These are phyloP conservation scores for Leccinum rimulosum DNA, from an alignment of 768 basidiomycete species.

Conservation along the genomic window DNA sequence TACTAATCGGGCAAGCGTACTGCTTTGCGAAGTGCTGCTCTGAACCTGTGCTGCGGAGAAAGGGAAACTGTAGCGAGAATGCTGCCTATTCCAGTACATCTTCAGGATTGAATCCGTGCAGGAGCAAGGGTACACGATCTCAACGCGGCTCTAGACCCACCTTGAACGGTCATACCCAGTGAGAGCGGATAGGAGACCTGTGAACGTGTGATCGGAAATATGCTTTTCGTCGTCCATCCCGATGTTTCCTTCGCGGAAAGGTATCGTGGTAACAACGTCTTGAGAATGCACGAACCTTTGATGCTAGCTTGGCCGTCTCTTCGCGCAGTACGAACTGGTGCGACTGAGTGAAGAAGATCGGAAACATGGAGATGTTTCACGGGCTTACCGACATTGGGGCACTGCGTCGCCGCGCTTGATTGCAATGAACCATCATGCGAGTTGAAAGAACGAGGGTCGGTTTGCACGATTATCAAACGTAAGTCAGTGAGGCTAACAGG, in stretches of 20 bases:
- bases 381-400: background rate
- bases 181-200: conserved; percentile 34
- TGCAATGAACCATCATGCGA: background rate
- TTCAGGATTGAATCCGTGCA: conserved; percentile 11
- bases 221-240: conserved; percentile 20
- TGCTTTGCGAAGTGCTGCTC: conserved; percentile 10
- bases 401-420: background rate
- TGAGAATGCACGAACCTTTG: background rate
- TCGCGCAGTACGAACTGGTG: conserved; percentile 10
- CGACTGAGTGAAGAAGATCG: conserved; percentile 6
- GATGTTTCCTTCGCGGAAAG: conserved; percentile 12
- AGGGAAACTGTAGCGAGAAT: conserved; percentile 12
- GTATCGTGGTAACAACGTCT: background rate
- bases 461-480: background rate
- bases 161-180: conserved; percentile 52
- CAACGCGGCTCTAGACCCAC: conserved; percentile 2
- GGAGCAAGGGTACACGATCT: conserved; percentile 9
- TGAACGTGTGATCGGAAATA: conserved; percentile 30
- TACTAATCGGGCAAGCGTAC: conserved; percentile 6
- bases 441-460: background rate
- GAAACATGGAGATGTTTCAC: background rate
- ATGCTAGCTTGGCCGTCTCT: background rate
- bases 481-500: background rate
- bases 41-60: conserved; percentile 15
- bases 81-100: conserved; percentile 16